These are phyloP conservation scores for Podaxis sp. DNA, from an alignment of 768 basidiomycete species.

Conservation along the genomic window DNA sequence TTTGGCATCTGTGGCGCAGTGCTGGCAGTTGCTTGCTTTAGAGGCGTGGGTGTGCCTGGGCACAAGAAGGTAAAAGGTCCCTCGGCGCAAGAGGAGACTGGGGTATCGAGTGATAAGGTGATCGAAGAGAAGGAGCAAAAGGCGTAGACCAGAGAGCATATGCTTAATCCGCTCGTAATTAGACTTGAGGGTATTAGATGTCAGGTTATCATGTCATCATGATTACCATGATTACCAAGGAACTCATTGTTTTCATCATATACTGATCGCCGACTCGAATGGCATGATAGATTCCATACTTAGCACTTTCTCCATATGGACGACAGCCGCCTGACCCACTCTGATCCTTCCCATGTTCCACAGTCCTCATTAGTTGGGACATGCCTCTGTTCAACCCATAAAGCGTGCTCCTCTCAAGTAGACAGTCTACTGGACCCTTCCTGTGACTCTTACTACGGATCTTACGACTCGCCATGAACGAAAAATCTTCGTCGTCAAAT, in stretches of 20 bases:
- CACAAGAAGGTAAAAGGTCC: slow-evolving; percentile 3
- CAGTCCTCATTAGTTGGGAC: not conserved
- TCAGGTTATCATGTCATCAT: no score
- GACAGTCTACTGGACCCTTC: no score
- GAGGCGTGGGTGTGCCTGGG: slow-evolving; percentile 31
- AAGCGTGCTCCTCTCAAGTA: no score
- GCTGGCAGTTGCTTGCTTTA: slow-evolving; percentile 24
- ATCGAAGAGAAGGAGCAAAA: not conserved
- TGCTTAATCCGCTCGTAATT: not conserved
- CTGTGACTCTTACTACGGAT: not conserved
- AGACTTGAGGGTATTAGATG: not conserved
- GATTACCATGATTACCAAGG: not conserved
- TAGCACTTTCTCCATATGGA: not conserved
- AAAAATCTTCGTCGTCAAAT: not conserved
- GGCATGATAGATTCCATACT: not conserved
- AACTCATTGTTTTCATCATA: not conserved
- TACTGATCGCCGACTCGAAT: no score
- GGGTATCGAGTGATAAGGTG: not conserved
- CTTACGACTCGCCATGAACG: not conserved
- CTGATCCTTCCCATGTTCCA: not conserved
- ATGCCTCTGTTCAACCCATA: not conserved
- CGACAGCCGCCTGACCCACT: not conserved
- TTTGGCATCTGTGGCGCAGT: slow-evolving; percentile 60
- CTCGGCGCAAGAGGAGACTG: not conserved
- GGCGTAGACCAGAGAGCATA: not conserved